Evolutionary conservation across 169 alveolate genomes (phyloP).

Genomic region (Besnoitia besnoiti): DNA sequence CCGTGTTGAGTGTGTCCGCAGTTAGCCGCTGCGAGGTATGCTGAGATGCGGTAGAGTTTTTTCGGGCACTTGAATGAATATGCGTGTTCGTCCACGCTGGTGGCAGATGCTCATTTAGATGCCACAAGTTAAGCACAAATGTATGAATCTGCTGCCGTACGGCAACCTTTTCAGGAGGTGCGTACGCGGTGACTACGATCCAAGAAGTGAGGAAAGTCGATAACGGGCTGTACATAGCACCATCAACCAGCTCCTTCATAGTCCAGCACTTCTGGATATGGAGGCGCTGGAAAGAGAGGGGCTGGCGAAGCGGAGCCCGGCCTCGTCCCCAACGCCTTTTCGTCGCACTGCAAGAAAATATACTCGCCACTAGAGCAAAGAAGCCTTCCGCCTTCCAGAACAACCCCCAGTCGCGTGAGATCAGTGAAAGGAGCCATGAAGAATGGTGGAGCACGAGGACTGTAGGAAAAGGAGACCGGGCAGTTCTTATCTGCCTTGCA

Average conservation of each 20-base stretch:
- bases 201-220: background rate
- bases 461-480: background rate
- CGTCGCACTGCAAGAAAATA: background rate
- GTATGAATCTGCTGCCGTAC: too few species aligned
- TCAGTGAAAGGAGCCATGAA: background rate
- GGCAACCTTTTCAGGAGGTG: slow-evolving; percentile 12
- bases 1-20: too few species aligned
- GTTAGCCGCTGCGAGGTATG: too few species aligned
- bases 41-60: too few species aligned
- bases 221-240: background rate
- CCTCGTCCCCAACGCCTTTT: background rate
- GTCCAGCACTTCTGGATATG: slow-evolving; percentile 4
- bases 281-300: background rate
- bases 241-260: background rate
- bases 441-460: background rate
- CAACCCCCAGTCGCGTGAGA: background rate
- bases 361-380: background rate
- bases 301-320: background rate
- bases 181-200: background rate
- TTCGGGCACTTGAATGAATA: too few species aligned
- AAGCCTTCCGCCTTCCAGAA: background rate
- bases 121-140: too few species aligned
- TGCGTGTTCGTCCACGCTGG: too few species aligned
- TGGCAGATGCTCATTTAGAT: too few species aligned
- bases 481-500: background rate